Conservation (phyloP, 306 rosid genomes). For the Cicer pinnatifidum region DNA sequence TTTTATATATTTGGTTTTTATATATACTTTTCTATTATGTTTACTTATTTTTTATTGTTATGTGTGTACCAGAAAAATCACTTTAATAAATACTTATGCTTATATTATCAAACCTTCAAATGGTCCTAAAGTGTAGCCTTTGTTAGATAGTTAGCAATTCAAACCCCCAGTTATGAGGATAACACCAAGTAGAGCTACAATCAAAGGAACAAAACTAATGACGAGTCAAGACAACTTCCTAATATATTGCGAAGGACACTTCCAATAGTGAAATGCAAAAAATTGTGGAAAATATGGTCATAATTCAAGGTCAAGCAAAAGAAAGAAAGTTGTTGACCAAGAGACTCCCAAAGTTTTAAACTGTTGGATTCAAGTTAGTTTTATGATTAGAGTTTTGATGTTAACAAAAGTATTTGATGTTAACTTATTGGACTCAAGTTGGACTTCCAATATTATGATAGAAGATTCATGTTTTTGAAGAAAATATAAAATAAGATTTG, state of each 20-base stretch:
- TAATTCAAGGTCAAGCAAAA: neutral
- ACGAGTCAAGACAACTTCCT: neutral
- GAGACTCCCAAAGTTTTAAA: neutral
- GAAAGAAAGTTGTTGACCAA: neutral
- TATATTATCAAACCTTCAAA: neutral
- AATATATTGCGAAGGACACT: neutral
- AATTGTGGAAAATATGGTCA: neutral
- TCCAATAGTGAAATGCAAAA: neutral
- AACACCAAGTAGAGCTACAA: too few relatives aligned
- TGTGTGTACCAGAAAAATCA: too few relatives aligned
- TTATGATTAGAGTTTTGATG: too few relatives aligned
- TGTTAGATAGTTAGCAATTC: neutral
- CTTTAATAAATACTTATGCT: neutral
- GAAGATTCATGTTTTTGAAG: too few relatives aligned
- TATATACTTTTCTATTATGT: too few relatives aligned
- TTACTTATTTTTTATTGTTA: too few relatives aligned
- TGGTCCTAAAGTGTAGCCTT: neutral
- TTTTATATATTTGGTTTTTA: too few relatives aligned
- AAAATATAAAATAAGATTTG: too few relatives aligned
- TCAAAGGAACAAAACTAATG: neutral
- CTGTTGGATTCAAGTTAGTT: too few relatives aligned
- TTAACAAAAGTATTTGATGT: too few relatives aligned
- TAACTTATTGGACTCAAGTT: too few relatives aligned
- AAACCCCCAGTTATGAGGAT: neutral
- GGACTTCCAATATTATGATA: too few relatives aligned